Conservation (phyloP, 345 rosid species). For the Camelina neglecta region DNA sequence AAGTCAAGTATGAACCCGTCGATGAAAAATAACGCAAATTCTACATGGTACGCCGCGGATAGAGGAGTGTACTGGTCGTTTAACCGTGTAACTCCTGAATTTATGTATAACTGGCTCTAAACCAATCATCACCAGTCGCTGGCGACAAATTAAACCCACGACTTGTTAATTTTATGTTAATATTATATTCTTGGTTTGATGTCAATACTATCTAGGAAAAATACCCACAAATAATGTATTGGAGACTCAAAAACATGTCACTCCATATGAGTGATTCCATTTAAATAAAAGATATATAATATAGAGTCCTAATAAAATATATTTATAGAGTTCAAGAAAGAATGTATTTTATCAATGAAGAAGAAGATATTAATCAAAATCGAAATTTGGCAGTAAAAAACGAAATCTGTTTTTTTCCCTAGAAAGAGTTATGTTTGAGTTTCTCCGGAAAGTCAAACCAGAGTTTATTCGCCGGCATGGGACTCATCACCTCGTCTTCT, state of each 20-base stretch:
- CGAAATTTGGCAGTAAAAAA: not conserved
- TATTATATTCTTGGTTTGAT: not conserved
- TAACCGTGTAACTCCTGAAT: constrained; percentile 1
- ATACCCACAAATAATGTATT: no score
- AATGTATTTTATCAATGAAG: constrained; percentile 3
- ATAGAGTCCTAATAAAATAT: no score
- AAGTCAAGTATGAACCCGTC: not conserved
- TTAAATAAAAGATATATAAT: no score
- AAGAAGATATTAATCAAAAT: constrained; percentile 1
- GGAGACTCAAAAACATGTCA: no score
- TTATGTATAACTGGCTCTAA: not conserved
- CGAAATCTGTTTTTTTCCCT: not conserved
- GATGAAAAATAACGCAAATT: not conserved
- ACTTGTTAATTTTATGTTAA: not conserved
- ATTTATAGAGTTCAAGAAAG: not conserved
- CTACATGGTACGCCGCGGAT: constrained; percentile 19
- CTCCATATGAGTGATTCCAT: no score
- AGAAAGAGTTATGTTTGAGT: constrained; percentile 32
- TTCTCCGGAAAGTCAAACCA: constrained; percentile 73
- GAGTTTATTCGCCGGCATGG: constrained; percentile 47
- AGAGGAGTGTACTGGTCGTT: constrained; percentile 2
- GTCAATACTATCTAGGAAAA: not conserved
- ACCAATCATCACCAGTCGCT: not conserved
- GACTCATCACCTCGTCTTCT: constrained; percentile 66
- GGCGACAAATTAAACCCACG: not conserved